Evolutionary conservation across 2,329 filamentous ascomycete genomes (phyloP).

Genomic region (Geosmithia putterillii): DNA sequence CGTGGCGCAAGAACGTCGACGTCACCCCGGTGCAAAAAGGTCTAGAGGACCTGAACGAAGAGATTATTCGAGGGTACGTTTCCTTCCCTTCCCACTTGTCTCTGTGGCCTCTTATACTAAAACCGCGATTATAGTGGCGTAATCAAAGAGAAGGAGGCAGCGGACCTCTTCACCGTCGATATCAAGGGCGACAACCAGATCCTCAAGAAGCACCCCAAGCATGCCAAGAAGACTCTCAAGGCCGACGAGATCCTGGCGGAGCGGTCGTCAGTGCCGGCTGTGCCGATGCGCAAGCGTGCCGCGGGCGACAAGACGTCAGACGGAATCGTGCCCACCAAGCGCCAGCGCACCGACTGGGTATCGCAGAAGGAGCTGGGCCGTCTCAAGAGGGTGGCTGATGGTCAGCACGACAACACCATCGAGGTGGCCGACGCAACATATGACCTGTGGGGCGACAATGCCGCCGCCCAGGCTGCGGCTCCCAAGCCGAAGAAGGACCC

Average conservation of each 20-base stretch:
- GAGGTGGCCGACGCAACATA: constrained; percentile 52
- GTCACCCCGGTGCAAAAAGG: constrained; percentile 75
- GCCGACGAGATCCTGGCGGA: constrained; percentile 83
- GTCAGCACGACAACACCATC: constrained; percentile 44
- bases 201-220: constrained; percentile 49
- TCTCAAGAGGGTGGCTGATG: constrained; percentile 68
- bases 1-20: constrained; percentile 97
- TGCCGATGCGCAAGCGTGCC: constrained; percentile 66
- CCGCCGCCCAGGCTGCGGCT: constrained; percentile 16
- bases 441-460: constrained; percentile 60
- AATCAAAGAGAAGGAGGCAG: constrained; percentile 68
- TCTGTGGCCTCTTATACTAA: constrained; percentile 6
- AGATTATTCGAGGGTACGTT: constrained; percentile 76
- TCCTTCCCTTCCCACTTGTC: background rate
- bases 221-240: constrained; percentile 67
- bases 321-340: constrained; percentile 63
- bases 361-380: constrained; percentile 73
- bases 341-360: constrained; percentile 65
- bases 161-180: constrained; percentile 79
- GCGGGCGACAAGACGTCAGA: constrained; percentile 50
- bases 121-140: constrained; percentile 57
- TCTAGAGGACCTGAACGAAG: constrained; percentile 71
- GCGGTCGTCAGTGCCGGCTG: constrained; percentile 69
- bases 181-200: constrained; percentile 57
- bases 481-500: constrained; percentile 23